Conservation (phyloP, 108 stramenopile species). For the Pseudonitzschia pungens region DNA sequence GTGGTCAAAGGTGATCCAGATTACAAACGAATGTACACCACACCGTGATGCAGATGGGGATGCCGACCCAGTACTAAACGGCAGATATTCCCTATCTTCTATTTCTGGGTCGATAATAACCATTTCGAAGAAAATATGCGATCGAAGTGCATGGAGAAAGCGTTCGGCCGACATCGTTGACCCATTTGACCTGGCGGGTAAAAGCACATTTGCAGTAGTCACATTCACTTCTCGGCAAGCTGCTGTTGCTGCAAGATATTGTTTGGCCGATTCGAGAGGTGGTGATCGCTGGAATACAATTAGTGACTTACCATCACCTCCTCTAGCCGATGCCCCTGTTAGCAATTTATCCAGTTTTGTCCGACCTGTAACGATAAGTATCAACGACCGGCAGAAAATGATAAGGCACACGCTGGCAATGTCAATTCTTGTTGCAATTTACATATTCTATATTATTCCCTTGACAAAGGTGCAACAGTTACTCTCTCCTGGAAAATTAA, state of each 20-base stretch:
- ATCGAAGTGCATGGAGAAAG: neutral
- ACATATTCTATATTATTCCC: slow-evolving; percentile 81
- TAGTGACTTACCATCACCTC: slow-evolving; percentile 68
- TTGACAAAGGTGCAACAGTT: slow-evolving; percentile 48
- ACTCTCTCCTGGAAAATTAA: slow-evolving; percentile 44
- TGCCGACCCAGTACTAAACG: slow-evolving; percentile 23
- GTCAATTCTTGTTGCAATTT: slow-evolving; percentile 53
- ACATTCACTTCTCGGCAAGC: slow-evolving; percentile 89
- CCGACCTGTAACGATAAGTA: slow-evolving; percentile 82
- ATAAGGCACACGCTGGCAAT: slow-evolving; percentile 57
- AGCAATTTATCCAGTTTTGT: slow-evolving; percentile 71
- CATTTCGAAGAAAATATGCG: slow-evolving; percentile 8
- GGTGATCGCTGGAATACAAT: slow-evolving; percentile 64
- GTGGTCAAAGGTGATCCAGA: slow-evolving; percentile 29
- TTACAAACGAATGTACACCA: slow-evolving; percentile 25
- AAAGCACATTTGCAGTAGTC: slow-evolving; percentile 85
- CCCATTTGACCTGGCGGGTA: slow-evolving; percentile 47
- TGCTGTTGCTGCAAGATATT: slow-evolving; percentile 81
- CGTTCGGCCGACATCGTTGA: slow-evolving; percentile 34
- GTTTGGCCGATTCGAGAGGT: slow-evolving; percentile 80
- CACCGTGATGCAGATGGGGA: slow-evolving; percentile 12
- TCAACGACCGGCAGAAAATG: slow-evolving; percentile 72
- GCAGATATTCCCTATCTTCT: slow-evolving; percentile 23
- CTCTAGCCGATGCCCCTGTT: slow-evolving; percentile 83
- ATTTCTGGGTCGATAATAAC: neutral